Conservation (phyloP, 768 basidiomycete genomes). For the Scleroderma bovista region DNA sequence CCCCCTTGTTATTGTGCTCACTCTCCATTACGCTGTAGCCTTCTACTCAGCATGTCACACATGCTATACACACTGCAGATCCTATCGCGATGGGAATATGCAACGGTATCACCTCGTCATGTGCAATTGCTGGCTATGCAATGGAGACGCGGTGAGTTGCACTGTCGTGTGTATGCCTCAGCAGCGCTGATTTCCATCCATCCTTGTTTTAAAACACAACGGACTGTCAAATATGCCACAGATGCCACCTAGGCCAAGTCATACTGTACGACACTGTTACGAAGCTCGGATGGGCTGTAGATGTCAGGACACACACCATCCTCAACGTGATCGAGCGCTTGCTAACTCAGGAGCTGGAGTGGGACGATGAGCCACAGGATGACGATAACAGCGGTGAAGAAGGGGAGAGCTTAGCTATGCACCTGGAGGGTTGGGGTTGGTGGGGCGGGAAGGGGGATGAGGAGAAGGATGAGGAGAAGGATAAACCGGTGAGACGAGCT, state of each 20-base stretch:
- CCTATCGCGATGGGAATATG: conserved; percentile 87
- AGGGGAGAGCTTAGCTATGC: not conserved
- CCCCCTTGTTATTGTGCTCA: not conserved
- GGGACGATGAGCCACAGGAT: conserved; percentile 31
- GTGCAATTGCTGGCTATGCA: conserved; percentile 82
- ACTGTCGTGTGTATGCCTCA: not conserved
- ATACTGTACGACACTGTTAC: conserved; percentile 84
- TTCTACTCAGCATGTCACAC: conserved; percentile 69
- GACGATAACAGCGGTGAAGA: conserved; percentile 2
- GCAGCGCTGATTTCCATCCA: not conserved
- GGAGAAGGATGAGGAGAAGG: conserved; percentile 23
- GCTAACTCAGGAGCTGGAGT: conserved; percentile 48
- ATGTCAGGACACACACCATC: conserved; percentile 67
- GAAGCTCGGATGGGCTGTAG: conserved; percentile 73
- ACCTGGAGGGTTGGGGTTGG: conserved; percentile 18
- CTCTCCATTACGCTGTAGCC: conserved; percentile 45
- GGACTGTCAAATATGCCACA: conserved; percentile 8
- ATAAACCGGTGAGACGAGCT: conserved; percentile 20
- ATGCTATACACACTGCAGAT: conserved; percentile 91
- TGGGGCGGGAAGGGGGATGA: conserved; percentile 26
- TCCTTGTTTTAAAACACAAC: not conserved
- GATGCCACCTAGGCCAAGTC: conserved; percentile 85
- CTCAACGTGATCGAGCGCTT: conserved; percentile 64
- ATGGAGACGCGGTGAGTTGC: conserved; percentile 56
- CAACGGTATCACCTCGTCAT: conserved; percentile 69